phyloP scores from a whole-genome alignment of 1,139 yeast genomes.

The Lipomyces yarrowii region DNA sequence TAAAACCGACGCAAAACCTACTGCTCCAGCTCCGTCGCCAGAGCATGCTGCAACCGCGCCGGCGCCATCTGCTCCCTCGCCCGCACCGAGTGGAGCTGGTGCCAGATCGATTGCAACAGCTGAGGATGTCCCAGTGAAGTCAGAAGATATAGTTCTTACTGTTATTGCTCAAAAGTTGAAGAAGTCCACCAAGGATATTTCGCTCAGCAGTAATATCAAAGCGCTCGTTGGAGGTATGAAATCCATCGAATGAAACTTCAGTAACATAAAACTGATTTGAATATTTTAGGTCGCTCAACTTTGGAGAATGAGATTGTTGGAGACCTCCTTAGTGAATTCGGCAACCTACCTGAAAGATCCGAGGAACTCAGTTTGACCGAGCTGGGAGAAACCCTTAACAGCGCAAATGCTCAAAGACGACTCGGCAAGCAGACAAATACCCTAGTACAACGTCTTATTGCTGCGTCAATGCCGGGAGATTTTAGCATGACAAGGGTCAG shows the following conservation, averaged over 20 bases:
- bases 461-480: conserved; percentile 99
- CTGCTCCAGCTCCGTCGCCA: conserved; percentile 37
- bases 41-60: conserved; percentile 44
- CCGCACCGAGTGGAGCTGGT: conserved; percentile 61
- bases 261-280: neutral
- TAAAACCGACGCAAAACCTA: conserved; percentile 54
- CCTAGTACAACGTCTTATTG: conserved; percentile 83
- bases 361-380: conserved; percentile 96
- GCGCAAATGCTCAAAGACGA: conserved; percentile 71
- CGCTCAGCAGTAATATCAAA: conserved; percentile 90
- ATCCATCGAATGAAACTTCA: neutral
- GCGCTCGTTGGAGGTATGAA: conserved; percentile 93
- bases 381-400: conserved; percentile 94
- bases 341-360: conserved; percentile 96
- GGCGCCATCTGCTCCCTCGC: conserved; percentile 53
- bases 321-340: conserved; percentile 97
- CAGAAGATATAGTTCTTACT: conserved; percentile 78
- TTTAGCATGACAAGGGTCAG: conserved; percentile 89
- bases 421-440: conserved; percentile 93
- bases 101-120: conserved; percentile 79
- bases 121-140: conserved; percentile 88
- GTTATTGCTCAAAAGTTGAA: conserved; percentile 94
- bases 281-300: conserved; percentile 55
- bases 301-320: conserved; percentile 98
- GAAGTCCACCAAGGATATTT: conserved; percentile 82